Evolutionary conservation across 106 monocot genomes (phyloP), one percentile per base, ranked within the genome.

Genomic region (Allium fistulosum): DNA sequence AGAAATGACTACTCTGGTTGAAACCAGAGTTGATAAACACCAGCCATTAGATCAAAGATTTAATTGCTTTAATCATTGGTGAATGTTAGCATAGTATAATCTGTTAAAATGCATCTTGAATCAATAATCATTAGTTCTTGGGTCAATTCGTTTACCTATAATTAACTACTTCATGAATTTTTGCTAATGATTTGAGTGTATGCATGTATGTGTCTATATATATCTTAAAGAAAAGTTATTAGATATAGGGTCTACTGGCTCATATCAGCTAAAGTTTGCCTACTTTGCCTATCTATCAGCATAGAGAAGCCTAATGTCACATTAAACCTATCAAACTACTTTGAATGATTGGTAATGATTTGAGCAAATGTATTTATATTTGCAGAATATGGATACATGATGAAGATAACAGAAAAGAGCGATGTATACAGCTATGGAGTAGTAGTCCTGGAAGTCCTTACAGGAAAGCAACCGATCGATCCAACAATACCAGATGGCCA

Each of bases 361-460:
- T 15, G 53, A 37, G 37, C 2, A 37, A 5, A 37, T 37, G 37
- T 37, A 37, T 37, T 37, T 37, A 37, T 37, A 1, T 37, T 59
- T 64, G 47, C 83, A 96, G 96, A 96, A 71, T 96, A 96, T 68
- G 96, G 96, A 37, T 91, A 86, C 80, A 96, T 86, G 92, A 82
- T 79, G 86, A 96, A 92, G 84, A 92, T 96, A 49, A 96, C 96
- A 0, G 88, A 92, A 81, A 96, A 96, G 83, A 96, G 96, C 77
- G 92, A 96, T 10, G 92, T 96, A 22, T 96, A 92, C 74, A 97
- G 97, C 80, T 92, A 87, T 28, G 97, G 97, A 1, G 97, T 97
- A 71, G 92, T 97, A 71, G 76, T 89, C 62, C 78, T 97, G 22
- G 97, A 97, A 80, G 97, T 97, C 15, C 70, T 97, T 4, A 97